Percentiles rank a stretch among this genome's conserved stretches.
Conservation (phyloP, 2,329 filamentous ascomycete genomes). For the Microdochium paspali region DNA sequence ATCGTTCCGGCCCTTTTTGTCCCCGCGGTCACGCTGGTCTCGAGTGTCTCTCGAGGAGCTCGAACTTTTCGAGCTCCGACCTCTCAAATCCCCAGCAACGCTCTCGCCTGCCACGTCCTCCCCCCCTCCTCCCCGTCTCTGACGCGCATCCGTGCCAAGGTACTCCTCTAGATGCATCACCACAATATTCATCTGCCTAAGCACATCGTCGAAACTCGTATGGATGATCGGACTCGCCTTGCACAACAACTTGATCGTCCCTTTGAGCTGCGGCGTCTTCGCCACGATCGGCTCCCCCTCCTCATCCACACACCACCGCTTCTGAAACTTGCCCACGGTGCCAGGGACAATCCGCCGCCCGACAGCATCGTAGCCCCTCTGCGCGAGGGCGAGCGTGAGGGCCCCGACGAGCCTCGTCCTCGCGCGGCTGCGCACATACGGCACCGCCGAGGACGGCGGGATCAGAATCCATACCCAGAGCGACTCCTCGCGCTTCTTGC, state of each 20-base stretch:
- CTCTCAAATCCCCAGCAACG: too few relatives aligned
- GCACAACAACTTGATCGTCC: constrained; percentile 10
- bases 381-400: constrained; percentile 14
- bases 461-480: constrained; percentile 12
- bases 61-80: too few relatives aligned
- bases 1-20: too few relatives aligned
- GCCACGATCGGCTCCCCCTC: constrained; percentile 2
- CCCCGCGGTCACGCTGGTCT: too few relatives aligned
- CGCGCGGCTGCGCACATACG: constrained; percentile 10
- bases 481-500: constrained; percentile 12
- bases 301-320: constrained; percentile 4
- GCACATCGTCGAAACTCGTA: constrained; percentile 11
- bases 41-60: too few relatives aligned
- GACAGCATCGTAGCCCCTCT: constrained; percentile 15
- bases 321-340: too few relatives aligned
- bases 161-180: constrained; percentile 5
- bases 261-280: constrained; percentile 7
- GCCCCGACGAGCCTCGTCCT: constrained; percentile 11
- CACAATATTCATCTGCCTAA: constrained; percentile 9
- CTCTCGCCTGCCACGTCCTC: too few relatives aligned
- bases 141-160: constrained; percentile 2
- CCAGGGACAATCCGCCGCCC: constrained; percentile 7
- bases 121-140: too few relatives aligned
- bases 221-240: constrained; percentile 11
- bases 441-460: neutral